Percentiles rank a stretch among this genome's conserved stretches.
Evolutionary conservation across 768 basidiomycete species (phyloP).

Genomic region (Albatrellus ellisii): DNA sequence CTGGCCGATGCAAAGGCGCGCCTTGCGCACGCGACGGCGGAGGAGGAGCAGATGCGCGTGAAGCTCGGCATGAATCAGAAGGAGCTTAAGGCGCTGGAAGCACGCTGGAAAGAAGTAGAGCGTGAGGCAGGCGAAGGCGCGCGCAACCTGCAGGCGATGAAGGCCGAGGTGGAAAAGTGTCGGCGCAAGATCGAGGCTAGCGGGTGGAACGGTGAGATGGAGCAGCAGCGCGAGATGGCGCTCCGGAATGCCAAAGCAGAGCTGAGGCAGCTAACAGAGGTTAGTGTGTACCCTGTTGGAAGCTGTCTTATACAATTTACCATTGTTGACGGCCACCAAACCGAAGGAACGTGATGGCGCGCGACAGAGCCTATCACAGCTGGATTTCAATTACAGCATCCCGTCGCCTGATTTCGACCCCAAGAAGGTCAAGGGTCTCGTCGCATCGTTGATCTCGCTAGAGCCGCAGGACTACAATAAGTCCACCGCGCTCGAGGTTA

Average conservation of each 20-base stretch:
- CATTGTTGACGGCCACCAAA: no score
- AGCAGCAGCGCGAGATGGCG: constrained; percentile 39
- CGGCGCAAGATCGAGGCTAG: constrained; percentile 38
- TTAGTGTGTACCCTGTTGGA: constrained; percentile 18
- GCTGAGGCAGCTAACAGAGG: constrained; percentile 51
- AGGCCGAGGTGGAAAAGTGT: constrained; percentile 42
- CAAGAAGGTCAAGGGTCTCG: constrained; percentile 78
- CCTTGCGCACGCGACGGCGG: constrained; percentile 63
- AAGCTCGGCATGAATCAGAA: constrained; percentile 67
- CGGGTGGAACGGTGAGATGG: constrained; percentile 71
- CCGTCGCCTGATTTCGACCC: constrained; percentile 77
- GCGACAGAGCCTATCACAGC: constrained; percentile 47
- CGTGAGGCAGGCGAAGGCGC: constrained; percentile 70
- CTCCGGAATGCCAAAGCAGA: constrained; percentile 38
- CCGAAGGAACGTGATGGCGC: constrained; percentile 63
- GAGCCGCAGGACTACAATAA: constrained; percentile 57
- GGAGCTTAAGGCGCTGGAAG: constrained; percentile 68
- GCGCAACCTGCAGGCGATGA: constrained; percentile 50
- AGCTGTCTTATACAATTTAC: constrained; percentile 1
- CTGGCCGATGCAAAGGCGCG: constrained; percentile 74
- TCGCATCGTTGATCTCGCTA: constrained; percentile 79
- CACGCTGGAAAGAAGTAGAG: constrained; percentile 70
- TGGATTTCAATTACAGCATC: constrained; percentile 75
- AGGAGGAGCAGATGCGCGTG: constrained; percentile 71
- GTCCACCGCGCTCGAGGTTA: constrained; percentile 85